Conservation (phyloP, 805 yeast genomes). For the Blastobotrys attinorum region DNA sequence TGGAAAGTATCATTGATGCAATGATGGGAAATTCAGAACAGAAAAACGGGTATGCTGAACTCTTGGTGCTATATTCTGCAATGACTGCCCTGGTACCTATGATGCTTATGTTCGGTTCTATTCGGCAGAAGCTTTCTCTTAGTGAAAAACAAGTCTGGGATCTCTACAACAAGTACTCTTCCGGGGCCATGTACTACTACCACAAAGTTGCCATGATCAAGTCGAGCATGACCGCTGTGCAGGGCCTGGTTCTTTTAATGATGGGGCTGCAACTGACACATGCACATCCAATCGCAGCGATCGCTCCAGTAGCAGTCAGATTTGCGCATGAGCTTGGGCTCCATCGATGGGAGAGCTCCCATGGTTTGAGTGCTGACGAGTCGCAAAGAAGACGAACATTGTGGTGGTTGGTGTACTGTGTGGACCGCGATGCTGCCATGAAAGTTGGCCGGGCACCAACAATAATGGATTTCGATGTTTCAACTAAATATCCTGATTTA, state of each 20-base stretch:
- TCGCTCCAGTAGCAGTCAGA: constrained; percentile 35
- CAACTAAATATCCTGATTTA: constrained; percentile 9
- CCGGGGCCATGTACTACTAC: constrained; percentile 10
- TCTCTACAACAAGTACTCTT: not conserved
- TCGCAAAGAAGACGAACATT: constrained; percentile 32
- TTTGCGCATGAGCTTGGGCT: constrained; percentile 53
- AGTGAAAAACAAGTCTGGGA: constrained; percentile 1
- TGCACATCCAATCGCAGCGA: constrained; percentile 7
- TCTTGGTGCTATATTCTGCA: constrained; percentile 7
- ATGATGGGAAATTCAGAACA: constrained; percentile 3
- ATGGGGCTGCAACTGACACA: constrained; percentile 10
- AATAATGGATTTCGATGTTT: constrained; percentile 22
- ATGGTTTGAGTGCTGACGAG: constrained; percentile 33
- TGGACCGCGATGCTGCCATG: constrained; percentile 39
- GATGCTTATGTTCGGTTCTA: not conserved
- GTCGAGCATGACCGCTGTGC: constrained; percentile 5
- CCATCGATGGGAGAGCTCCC: constrained; percentile 40
- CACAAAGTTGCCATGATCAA: constrained; percentile 6
- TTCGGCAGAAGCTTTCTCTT: not conserved
- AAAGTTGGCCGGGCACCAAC: constrained; percentile 44
- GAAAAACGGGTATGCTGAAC: constrained; percentile 17
- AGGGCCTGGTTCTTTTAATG: constrained; percentile 8
- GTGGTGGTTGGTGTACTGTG: constrained; percentile 44
- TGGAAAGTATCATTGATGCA: constrained; percentile 7
- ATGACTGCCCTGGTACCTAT: constrained; percentile 7